Evolutionary conservation across 768 basidiomycete genomes (phyloP), one percentile per base, ranked within the genome.

Genomic region (Amylocystis lapponica): DNA sequence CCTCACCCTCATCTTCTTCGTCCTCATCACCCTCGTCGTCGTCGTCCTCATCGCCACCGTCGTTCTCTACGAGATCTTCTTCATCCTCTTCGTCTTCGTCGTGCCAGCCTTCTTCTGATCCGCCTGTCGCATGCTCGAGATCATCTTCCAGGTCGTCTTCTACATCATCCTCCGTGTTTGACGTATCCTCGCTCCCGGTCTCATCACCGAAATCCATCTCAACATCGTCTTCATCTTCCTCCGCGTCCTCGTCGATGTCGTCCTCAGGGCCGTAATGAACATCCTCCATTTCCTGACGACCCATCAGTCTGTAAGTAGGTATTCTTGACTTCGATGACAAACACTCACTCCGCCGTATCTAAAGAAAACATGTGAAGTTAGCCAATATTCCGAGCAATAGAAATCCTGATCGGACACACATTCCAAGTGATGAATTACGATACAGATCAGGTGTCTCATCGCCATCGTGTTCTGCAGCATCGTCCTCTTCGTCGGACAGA

Each of bases 391-490:
- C 31, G 6, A 17, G 29, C 5, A 37, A 38, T 38, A 16, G 31
- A 32, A 27, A 6, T 30, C 16, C n/a, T 21, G 12, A 43, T 23
- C 4, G n/a, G 20, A 70, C 81, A 52, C 56, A 83, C 93, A 98
- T 93, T 49, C 94, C 96, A 27, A 99, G 74, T 9, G 96, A 89
- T 1, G 96, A 98, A 62, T 92, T 93, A 34, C 94, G 84, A 65
- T 98, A 98, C 16, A 98, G 67, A 63, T 98, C 92, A 4, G 91
- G 90, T 1, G 91, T 90, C 59, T 88, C 86, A 59, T 88, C 86
- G 8, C 85, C 76, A 22, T 64, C 74, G 21, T 60, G 64, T 27
- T 69, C 77, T 39, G 74, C 78, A 6, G 67, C 69, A 16, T 75
- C 75, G n/a, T 79, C 78, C 8, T 76, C 79, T 4, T 80, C 79